phyloP scores from a whole-genome alignment of 2,329 filamentous ascomycete species.

The Shiraia bambusicola region DNA sequence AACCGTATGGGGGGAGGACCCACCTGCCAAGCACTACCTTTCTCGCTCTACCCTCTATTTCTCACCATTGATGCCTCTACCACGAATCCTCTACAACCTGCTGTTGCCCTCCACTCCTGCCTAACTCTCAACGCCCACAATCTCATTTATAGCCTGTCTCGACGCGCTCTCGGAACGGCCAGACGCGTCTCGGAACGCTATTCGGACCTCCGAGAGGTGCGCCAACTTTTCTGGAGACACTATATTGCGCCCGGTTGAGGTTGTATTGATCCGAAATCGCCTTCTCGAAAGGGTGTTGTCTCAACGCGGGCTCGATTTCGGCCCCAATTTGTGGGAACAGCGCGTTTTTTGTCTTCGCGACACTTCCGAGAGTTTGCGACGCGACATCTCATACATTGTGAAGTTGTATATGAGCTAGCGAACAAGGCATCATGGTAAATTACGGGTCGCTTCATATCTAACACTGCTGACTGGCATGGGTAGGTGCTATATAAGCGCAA shows the following conservation, averaged over 20 bases:
- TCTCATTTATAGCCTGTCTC: constrained; percentile 27
- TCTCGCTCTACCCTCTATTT: constrained; percentile 33
- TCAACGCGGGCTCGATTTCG: constrained; percentile 1
- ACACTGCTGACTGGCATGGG: constrained; percentile 17
- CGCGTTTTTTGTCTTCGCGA: constrained; percentile 27
- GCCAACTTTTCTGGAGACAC: constrained; percentile 32
- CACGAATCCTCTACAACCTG: constrained; percentile 34
- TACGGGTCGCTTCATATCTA: constrained; percentile 11
- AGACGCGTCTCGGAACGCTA: constrained; percentile 42
- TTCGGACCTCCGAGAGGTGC: constrained; percentile 33
- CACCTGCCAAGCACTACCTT: constrained; percentile 24
- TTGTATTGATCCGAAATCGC: constrained; percentile 8
- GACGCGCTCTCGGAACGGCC: constrained; percentile 48
- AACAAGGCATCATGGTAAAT: constrained; percentile 36
- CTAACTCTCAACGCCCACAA: constrained; percentile 30
- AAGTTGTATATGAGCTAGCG: constrained; percentile 36
- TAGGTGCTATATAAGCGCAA: constrained; percentile 97
- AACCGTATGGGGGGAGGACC: constrained; percentile 27
- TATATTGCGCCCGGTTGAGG: constrained; percentile 22
- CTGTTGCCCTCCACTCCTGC: constrained; percentile 31
- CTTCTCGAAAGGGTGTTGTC: constrained; percentile 14
- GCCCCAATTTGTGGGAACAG: constrained; percentile 2
- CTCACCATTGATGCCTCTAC: constrained; percentile 39
- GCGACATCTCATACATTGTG: constrained; percentile 20
- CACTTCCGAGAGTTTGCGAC: constrained; percentile 30